Evolutionary conservation across 1,284 basidiomycete genomes (phyloP).

Genomic region (Apiotrichum sp.): DNA sequence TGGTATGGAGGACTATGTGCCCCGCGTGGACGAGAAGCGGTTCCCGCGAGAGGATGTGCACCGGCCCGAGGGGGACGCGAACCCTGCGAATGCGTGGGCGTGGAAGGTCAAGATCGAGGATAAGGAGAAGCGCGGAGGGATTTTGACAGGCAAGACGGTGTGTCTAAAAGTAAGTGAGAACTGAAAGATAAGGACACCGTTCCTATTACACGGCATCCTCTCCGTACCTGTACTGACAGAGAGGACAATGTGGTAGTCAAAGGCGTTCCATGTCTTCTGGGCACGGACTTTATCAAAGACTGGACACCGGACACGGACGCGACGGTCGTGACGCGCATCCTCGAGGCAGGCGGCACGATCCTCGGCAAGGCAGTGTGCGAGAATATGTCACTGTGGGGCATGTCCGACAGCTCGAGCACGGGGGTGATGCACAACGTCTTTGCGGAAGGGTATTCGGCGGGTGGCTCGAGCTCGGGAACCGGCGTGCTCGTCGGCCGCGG

Average conservation of each 20-base stretch:
- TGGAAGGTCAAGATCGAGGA: conserved; percentile 19
- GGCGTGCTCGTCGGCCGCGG: conserved; percentile 49
- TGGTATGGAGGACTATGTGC: conserved; percentile 30
- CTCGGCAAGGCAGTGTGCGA: conserved; percentile 49
- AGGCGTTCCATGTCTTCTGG: conserved; percentile 29
- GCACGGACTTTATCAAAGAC: conserved; percentile 28
- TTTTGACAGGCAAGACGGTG: conserved; percentile 28
- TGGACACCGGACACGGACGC: conserved; percentile 46
- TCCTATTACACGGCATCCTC: no score
- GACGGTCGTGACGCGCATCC: conserved; percentile 50
- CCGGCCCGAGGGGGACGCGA: conserved; percentile 17
- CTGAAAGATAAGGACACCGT: no score
- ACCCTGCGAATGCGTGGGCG: conserved; percentile 30
- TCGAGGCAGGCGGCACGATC: conserved; percentile 49
- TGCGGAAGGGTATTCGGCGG: conserved; percentile 49
- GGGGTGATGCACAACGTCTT: conserved; percentile 50
- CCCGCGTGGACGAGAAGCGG: conserved; percentile 22
- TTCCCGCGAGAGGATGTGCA: conserved; percentile 24
- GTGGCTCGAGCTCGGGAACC: conserved; percentile 52
- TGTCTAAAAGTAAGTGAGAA: conserved; percentile 22
- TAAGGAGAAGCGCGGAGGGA: conserved; percentile 3
- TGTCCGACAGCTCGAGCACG: conserved; percentile 12
- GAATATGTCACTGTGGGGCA: conserved; percentile 26
- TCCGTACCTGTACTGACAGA: neutral
- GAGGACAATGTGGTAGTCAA: conserved; percentile 29